Percentiles rank a stretch among this genome's conserved stretches.
phyloP scores from a whole-genome alignment of 2,329 filamentous ascomycete species.

The Paecilomyces sp. region DNA sequence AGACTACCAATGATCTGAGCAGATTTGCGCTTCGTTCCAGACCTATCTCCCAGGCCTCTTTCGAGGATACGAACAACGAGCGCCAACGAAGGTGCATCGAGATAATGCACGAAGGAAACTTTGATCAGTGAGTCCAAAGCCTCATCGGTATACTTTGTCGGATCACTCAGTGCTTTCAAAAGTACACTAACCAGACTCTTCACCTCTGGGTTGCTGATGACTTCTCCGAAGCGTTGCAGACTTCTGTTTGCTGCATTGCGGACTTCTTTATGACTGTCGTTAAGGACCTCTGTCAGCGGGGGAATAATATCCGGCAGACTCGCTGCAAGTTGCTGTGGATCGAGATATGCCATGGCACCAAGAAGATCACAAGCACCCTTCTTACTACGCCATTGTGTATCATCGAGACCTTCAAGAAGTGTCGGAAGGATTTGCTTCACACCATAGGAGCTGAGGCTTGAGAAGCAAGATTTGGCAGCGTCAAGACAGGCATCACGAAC shows the following conservation, averaged over 20 bases:
- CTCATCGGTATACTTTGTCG: constrained; percentile 93
- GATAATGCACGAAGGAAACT: constrained; percentile 95
- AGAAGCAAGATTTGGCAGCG: constrained; percentile 89
- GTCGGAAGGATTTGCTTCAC: constrained; percentile 92
- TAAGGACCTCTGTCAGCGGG: constrained; percentile 84
- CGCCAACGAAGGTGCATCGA: constrained; percentile 93
- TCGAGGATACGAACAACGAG: constrained; percentile 93
- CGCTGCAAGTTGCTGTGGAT: constrained; percentile 85
- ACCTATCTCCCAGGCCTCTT: constrained; percentile 82
- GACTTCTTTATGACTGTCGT: constrained; percentile 98
- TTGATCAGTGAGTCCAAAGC: constrained; percentile 92
- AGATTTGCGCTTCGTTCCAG: constrained; percentile 91
- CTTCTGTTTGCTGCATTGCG: constrained; percentile 86
- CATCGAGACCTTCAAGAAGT: constrained; percentile 83
- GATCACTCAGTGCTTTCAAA: constrained; percentile 92
- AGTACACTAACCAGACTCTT: constrained; percentile 86
- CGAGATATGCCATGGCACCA: constrained; percentile 96
- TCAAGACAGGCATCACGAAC: constrained; percentile 90
- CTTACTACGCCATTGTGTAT: constrained; percentile 96
- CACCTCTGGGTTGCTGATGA: constrained; percentile 96
- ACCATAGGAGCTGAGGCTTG: constrained; percentile 86
- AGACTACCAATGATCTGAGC: constrained; percentile 97
- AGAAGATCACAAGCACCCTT: constrained; percentile 95
- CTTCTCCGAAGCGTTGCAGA: constrained; percentile 95
- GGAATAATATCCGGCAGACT: constrained; percentile 96